Conservation (phyloP, 2,329 filamentous ascomycete species). For the Sporothrix inflata region DNA sequence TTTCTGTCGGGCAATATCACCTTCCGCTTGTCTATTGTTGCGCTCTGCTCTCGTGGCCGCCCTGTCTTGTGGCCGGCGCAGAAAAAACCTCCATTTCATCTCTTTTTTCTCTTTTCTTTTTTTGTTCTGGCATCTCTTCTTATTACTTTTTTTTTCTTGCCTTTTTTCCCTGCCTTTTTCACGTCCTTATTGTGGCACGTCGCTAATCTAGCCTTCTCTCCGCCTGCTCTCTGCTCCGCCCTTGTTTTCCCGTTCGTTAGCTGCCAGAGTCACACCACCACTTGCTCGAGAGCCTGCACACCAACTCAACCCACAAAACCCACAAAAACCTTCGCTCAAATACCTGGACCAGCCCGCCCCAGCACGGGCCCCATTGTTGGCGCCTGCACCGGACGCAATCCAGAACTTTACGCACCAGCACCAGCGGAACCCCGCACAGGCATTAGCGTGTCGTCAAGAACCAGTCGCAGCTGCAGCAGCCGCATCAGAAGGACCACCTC, state of each 20-base stretch:
- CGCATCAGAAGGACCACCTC: constrained; percentile 24
- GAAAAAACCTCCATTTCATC: neutral
- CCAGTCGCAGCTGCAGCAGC: constrained; percentile 28
- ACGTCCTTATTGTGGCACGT: neutral
- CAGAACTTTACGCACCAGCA: constrained; percentile 23
- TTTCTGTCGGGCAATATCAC: neutral
- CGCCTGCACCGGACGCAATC: constrained; percentile 24
- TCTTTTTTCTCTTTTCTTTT: neutral
- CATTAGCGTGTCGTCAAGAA: constrained; percentile 24
- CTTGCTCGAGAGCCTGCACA: neutral
- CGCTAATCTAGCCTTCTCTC: constrained; percentile 9
- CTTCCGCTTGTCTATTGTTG: neutral
- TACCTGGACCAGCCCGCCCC: constrained; percentile 21
- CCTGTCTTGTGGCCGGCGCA: neutral
- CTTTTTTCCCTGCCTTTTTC: neutral
- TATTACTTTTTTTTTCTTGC: neutral
- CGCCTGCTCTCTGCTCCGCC: neutral
- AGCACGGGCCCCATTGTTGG: constrained; percentile 25
- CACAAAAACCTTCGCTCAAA: neutral
- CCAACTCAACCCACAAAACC: neutral
- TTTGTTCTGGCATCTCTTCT: neutral
- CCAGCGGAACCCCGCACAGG: constrained; percentile 23
- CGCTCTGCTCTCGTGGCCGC: neutral
- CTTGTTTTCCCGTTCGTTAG: constrained; percentile 9
- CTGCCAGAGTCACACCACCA: constrained; percentile 29